Conservation (phyloP, 352 stramenopile genomes). For the Phytophthora fragariaefolia region DNA sequence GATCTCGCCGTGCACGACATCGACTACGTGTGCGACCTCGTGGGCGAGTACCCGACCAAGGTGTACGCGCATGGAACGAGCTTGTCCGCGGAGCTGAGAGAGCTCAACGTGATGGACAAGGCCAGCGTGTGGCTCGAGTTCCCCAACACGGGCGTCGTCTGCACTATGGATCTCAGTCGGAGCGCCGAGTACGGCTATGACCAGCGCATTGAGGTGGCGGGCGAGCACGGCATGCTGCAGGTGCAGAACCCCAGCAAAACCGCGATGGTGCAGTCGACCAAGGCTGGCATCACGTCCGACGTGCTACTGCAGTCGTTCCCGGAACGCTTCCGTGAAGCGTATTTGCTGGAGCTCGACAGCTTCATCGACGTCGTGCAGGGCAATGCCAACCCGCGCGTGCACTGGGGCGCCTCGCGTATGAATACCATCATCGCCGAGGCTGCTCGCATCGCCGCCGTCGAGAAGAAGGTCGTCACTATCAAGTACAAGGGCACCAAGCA, state of each 20-base stretch:
- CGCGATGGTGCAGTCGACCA: conserved; percentile 56
- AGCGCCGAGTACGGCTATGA: conserved; percentile 92
- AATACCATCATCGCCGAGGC: conserved; percentile 81
- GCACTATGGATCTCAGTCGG: conserved; percentile 89
- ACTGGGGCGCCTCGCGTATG: conserved; percentile 79
- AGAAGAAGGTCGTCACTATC: conserved; percentile 74
- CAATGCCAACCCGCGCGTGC: conserved; percentile 49
- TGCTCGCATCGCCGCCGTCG: conserved; percentile 62
- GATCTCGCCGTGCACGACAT: conserved; percentile 93
- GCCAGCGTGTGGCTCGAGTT: conserved; percentile 86
- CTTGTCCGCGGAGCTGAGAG: conserved; percentile 67
- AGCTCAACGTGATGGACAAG: conserved; percentile 83
- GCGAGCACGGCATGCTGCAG: conserved; percentile 75
- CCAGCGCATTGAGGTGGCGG: conserved; percentile 91
- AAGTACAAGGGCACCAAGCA: conserved; percentile 66
- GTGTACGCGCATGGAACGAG: conserved; percentile 89
- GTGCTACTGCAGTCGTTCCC: conserved; percentile 88
- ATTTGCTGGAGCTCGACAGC: conserved; percentile 83
- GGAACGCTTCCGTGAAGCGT: conserved; percentile 88
- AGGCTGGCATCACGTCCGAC: conserved; percentile 59
- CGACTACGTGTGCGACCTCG: conserved; percentile 87
- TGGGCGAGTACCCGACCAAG: conserved; percentile 77
- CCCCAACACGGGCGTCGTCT: conserved; percentile 70
- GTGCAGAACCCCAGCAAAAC: conserved; percentile 78
- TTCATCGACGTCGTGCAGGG: conserved; percentile 76